Percentiles rank a stretch among this genome's conserved stretches.
Evolutionary conservation across 2,329 filamentous ascomycete species (phyloP).

Genomic region (Penicillium decumbens): DNA sequence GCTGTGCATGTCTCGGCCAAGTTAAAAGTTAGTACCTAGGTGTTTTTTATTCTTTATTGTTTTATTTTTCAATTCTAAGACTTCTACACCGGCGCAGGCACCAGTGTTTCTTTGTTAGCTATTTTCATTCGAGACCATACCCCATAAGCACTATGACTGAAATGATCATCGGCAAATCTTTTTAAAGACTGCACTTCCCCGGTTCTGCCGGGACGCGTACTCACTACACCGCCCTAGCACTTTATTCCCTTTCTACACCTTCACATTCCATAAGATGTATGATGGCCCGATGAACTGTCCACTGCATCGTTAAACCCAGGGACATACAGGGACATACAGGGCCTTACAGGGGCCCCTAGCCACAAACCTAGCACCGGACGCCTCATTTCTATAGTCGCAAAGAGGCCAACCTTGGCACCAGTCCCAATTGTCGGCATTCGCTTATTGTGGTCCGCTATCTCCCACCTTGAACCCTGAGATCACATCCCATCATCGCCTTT

Average conservation of each 20-base stretch:
- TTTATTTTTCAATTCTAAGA: no score
- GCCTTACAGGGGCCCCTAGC: neutral
- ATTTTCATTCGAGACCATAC: neutral
- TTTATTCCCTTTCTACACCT: neutral
- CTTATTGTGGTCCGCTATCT: neutral
- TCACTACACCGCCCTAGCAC: neutral
- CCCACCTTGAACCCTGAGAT: neutral
- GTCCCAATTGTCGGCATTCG: neutral
- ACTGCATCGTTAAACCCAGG: neutral
- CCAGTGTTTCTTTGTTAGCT: neutral
- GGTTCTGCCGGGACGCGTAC: neutral
- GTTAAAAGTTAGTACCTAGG: neutral
- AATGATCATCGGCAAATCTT: neutral
- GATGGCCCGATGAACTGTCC: neutral
- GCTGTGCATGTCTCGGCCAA: slow-evolving; percentile 12
- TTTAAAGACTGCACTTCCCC: neutral
- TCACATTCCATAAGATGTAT: neutral
- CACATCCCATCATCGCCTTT: neutral
- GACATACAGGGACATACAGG: neutral
- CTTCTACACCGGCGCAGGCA: neutral
- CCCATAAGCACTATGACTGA: neutral
- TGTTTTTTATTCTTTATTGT: neutral
- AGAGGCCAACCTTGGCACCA: neutral
- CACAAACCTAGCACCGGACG: neutral
- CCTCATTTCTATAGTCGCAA: neutral